Evolutionary conservation across 768 basidiomycete genomes (phyloP), one percentile per base, ranked within the genome.

Genomic region (Chalciporus sphaerocephalus): DNA sequence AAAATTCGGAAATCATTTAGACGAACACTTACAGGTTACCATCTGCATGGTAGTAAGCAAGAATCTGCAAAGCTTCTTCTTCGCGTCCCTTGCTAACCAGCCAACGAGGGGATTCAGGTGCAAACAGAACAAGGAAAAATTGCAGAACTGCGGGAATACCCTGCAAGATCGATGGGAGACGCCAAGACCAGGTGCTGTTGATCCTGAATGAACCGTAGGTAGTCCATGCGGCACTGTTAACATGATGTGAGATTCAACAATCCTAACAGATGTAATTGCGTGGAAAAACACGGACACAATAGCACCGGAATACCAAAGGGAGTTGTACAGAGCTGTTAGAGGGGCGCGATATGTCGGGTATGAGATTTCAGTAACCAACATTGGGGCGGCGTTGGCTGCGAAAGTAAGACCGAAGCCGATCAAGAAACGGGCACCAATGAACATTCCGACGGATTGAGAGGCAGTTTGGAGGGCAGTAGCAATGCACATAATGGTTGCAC

Each of bases 21-120:
- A 18, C 34, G 51, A n/a, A 23, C 22, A 55, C 73, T 53, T 48
- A 78, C 78, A 66, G 65, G 43, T 92, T 75, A 50, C 87, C 80
- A 52, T 87, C 81, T 25, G 87, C 86, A 57, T 94, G 91, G 62
- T 92, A 91, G 62, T 87, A 83, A 1, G 88, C 87, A 17, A 94
- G 73, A 15, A 74, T 75, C n/a, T 71, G 58, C 35, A 86, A 67
- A 2, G 90, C 92, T 59, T 87, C 70, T 1, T 70, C 76, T 11
- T 87, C 78, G 44, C 75, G 76, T 18, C 89, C 89, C 64, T 86
- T 87, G 67, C 72, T 80, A 58, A 92, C 61, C 52, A 92, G 69
- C 78, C 76, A 94, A 75, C 90, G 81, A 38, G 92, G 92, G 1
- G 85, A 87, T 64, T 94, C 92, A 27, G 90, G 90, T 9, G 71